Conservation (phyloP, 257 asterid genomes). For the Echites panduratus region DNA sequence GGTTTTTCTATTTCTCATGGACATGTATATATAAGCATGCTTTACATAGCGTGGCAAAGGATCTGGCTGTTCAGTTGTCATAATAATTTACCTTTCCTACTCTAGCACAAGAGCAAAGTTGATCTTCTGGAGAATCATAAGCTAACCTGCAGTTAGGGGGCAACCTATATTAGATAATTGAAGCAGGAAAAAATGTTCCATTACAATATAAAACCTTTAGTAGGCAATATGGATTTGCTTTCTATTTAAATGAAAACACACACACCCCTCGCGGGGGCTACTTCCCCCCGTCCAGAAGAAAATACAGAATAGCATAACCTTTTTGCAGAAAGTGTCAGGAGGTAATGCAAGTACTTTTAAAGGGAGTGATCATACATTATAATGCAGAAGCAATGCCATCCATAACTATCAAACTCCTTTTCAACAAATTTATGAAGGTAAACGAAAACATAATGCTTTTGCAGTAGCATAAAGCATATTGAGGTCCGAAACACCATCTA, state of each 20-base stretch:
- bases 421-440: not conserved
- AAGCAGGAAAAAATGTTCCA: not conserved
- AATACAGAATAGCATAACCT: not conserved
- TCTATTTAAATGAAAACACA: no score
- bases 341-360: not conserved
- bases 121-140: slow-evolving; percentile 47
- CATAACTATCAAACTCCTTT: not conserved
- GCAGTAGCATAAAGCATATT: not conserved
- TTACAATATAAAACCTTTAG: not conserved
- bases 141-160: slow-evolving; percentile 36
- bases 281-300: not conserved
- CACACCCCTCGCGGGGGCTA: no score
- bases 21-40: not conserved
- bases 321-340: not conserved
- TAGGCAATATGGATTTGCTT: no score
- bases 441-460: not conserved
- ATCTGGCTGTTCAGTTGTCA: slow-evolving; percentile 32
- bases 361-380: not conserved
- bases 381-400: not conserved
- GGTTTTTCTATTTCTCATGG: not conserved
- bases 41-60: slow-evolving; percentile 17
- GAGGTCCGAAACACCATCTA: not conserved
- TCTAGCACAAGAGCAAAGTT: slow-evolving; percentile 54
- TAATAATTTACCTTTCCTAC: slow-evolving; percentile 17
- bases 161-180: slow-evolving; percentile 7